These are phyloP conservation scores for Microcos paniculata DNA, from an alignment of 345 rosid species.

Conservation along the genomic window DNA sequence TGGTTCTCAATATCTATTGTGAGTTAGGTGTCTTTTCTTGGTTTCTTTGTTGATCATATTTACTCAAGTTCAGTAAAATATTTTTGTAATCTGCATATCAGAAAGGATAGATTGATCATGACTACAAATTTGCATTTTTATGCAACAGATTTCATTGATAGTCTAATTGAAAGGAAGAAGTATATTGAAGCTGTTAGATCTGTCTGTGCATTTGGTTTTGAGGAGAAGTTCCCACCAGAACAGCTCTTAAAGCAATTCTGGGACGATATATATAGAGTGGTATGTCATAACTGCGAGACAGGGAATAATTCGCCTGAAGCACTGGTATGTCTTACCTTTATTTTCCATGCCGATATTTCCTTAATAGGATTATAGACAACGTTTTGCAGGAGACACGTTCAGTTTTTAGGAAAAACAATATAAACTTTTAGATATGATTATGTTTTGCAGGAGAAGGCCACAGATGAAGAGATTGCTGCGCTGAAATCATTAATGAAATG, in stretches of 20 bases:
- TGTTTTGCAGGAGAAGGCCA: constrained; percentile 23
- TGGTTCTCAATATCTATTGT: not conserved
- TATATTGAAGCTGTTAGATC: constrained; percentile 28
- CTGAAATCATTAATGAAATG: constrained; percentile 22
- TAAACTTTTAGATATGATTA: not conserved
- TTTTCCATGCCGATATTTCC: not conserved
- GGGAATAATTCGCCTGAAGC: constrained; percentile 4
- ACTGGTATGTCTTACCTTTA: constrained; percentile 21
- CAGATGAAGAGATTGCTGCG: constrained; percentile 19
- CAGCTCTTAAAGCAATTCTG: constrained; percentile 23
- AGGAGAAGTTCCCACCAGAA: constrained; percentile 27
- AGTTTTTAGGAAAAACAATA: not conserved
- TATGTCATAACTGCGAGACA: not conserved
- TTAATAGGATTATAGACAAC: not conserved
- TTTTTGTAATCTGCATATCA: not conserved
- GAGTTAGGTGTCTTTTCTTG: not conserved
- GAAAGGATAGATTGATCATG: not conserved
- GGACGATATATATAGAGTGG: not conserved
- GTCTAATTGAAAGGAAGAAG: constrained; percentile 29
- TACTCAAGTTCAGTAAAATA: not conserved
- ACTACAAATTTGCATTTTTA: not conserved
- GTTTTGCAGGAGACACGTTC: not conserved
- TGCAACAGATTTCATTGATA: constrained; percentile 32
- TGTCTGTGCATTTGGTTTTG: constrained; percentile 32
- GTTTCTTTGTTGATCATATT: not conserved